Evolutionary conservation across 345 rosid species (phyloP).

Genomic region (Ceriops decandra): DNA sequence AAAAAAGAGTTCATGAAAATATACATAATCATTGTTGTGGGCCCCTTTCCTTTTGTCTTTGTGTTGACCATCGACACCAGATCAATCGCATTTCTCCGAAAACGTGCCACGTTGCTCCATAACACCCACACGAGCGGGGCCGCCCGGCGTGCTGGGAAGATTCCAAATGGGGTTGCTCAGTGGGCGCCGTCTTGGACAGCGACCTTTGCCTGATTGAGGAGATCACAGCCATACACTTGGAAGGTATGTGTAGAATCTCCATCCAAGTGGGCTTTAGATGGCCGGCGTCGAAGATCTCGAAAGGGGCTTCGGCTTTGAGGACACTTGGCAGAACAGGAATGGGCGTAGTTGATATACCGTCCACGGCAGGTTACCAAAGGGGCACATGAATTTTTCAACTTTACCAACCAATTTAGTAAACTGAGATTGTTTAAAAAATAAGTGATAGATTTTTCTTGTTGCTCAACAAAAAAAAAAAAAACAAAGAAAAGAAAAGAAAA

Average conservation of each 20-base stretch:
- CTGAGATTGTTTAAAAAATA: background rate
- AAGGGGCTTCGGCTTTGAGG: background rate
- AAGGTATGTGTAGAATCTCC: conserved; percentile 6
- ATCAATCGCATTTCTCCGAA: conserved; percentile 8
- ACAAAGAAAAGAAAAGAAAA: no score
- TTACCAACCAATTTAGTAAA: background rate
- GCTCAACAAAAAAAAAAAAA: no score
- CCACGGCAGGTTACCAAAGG: background rate
- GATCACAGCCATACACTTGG: conserved; percentile 30
- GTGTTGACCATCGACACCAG: conserved; percentile 19
- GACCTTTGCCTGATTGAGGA: conserved; percentile 10
- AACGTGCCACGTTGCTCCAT: conserved; percentile 22
- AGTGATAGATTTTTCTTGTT: background rate
- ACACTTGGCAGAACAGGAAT: conserved; percentile 14
- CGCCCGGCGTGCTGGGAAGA: background rate
- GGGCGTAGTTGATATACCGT: conserved; percentile 6
- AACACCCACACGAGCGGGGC: conserved; percentile 23
- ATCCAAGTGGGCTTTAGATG: conserved; percentile 19
- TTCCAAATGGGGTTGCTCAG: conserved; percentile 19
- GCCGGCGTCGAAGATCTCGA: conserved; percentile 24
- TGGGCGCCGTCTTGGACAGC: conserved; percentile 18
- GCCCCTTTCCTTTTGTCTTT: background rate
- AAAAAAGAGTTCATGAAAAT: background rate
- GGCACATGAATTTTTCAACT: background rate
- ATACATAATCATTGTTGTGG: conserved; percentile 10